phyloP scores from a whole-genome alignment of 495 filamentous ascomycete species.

The Tetracladium marchalianum region DNA sequence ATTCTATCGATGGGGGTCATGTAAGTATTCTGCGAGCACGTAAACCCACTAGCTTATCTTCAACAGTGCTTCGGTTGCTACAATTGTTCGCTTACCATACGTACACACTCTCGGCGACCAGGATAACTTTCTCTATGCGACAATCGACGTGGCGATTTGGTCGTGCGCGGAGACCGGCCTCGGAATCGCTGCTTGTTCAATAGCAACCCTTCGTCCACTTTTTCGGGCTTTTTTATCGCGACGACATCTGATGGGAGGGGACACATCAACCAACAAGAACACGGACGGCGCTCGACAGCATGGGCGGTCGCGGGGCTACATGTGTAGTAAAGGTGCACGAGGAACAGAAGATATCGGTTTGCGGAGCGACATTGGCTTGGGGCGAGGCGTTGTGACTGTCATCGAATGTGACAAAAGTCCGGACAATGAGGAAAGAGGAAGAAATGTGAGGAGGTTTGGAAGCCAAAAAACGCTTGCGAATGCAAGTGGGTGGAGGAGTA shows the following conservation, averaged over 20 bases:
- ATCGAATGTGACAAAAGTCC: conserved; percentile 1
- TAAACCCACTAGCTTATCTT: conserved; percentile 1
- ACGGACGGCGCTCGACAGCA: conserved; percentile 4
- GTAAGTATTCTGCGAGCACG: conserved; percentile 10
- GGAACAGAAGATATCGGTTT: conserved; percentile 8
- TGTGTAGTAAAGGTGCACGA: neutral
- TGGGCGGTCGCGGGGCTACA: conserved; percentile 2
- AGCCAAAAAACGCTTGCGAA: conserved; percentile 3
- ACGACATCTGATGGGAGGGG: conserved; percentile 3
- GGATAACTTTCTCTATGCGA: conserved; percentile 22
- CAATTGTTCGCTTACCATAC: conserved; percentile 32
- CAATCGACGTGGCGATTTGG: conserved; percentile 25
- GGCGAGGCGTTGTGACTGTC: conserved; percentile 8
- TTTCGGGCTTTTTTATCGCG: conserved; percentile 15
- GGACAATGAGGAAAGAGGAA: neutral
- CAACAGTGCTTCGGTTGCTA: conserved; percentile 20
- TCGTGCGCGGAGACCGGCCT: conserved; percentile 22
- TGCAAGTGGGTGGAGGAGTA: conserved; percentile 7
- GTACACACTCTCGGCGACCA: conserved; percentile 19
- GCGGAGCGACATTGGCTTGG: conserved; percentile 8
- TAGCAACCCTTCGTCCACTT: conserved; percentile 24
- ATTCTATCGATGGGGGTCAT: conserved; percentile 27
- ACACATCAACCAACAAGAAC: neutral
- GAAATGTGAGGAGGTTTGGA: neutral
- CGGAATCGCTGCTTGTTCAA: conserved; percentile 21